A percentile compares a stretch with the other conserved stretches of the same genome.
Conservation (phyloP, 2,329 filamentous ascomycete genomes). For the Beauveria pseudobassiana region DNA sequence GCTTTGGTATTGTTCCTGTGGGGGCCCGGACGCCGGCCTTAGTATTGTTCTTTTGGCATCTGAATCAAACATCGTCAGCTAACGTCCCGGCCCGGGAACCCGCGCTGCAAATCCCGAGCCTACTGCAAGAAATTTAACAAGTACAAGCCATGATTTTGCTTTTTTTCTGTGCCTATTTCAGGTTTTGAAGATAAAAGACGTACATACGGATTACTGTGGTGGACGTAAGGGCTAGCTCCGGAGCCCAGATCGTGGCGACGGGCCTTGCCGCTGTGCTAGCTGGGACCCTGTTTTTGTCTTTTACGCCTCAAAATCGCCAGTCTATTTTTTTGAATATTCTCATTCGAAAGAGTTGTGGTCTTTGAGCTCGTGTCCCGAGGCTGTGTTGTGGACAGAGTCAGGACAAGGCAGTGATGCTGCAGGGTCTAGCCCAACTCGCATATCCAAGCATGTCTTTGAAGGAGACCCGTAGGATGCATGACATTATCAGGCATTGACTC, state of each 20-base stretch:
- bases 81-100: too few relatives aligned
- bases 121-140: not conserved
- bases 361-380: too few relatives aligned
- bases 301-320: too few relatives aligned
- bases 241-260: not conserved
- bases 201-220: not conserved
- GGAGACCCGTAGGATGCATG: not conserved
- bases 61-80: not conserved
- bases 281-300: not conserved
- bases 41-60: conserved; percentile 3
- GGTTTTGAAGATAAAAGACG: too few relatives aligned
- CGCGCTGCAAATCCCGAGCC: too few relatives aligned
- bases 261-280: not conserved
- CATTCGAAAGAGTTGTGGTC: too few relatives aligned
- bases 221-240: not conserved
- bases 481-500: not conserved
- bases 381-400: too few relatives aligned
- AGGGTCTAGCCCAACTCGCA: too few relatives aligned
- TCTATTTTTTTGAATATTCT: too few relatives aligned
- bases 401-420: too few relatives aligned
- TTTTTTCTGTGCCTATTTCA: too few relatives aligned
- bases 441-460: not conserved
- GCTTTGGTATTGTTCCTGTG: conserved; percentile 15
- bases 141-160: too few relatives aligned
- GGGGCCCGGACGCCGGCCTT: not conserved